These are phyloP conservation scores for Albatrellus ellisii DNA, from an alignment of 768 basidiomycete species.

Conservation along the genomic window DNA sequence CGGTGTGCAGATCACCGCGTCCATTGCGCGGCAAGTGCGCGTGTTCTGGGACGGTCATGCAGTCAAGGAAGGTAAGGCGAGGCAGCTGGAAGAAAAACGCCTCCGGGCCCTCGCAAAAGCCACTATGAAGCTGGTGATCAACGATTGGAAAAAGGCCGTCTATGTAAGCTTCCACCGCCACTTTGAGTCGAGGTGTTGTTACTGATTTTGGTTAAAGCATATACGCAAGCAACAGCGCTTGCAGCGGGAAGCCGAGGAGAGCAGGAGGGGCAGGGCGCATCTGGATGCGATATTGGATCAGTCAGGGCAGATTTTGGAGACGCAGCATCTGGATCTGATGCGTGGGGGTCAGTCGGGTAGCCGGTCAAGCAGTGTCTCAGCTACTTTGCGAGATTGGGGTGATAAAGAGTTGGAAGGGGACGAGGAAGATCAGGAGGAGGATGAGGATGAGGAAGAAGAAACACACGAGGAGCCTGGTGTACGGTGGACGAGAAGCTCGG, in stretches of 20 bases:
- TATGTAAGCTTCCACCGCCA: slow-evolving; percentile 37
- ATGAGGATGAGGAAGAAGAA: slow-evolving; percentile 19
- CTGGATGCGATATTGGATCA: slow-evolving; percentile 85
- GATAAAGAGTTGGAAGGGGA: slow-evolving; percentile 9
- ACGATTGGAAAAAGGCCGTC: slow-evolving; percentile 84
- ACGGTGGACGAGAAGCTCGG: slow-evolving; percentile 11
- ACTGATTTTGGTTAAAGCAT: slow-evolving; percentile 31
- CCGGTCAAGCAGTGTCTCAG: slow-evolving; percentile 34
- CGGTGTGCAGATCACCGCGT: slow-evolving; percentile 33
- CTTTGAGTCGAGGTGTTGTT: not conserved
- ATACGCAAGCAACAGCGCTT: slow-evolving; percentile 58
- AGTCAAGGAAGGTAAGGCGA: slow-evolving; percentile 45
- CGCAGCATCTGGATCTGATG: slow-evolving; percentile 62
- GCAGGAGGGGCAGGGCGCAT: slow-evolving; percentile 69
- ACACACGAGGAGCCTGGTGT: slow-evolving; percentile 18
- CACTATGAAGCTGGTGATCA: slow-evolving; percentile 53
- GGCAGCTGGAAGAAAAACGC: slow-evolving; percentile 50
- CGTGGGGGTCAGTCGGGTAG: slow-evolving; percentile 39
- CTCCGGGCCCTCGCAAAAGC: slow-evolving; percentile 55
- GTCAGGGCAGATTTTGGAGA: slow-evolving; percentile 75
- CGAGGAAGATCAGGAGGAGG: slow-evolving; percentile 14
- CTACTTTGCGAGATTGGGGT: slow-evolving; percentile 11
- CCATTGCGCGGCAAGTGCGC: slow-evolving; percentile 52
- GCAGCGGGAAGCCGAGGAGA: slow-evolving; percentile 61
- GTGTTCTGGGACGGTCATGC: slow-evolving; percentile 65